Conservation (phyloP, 192 early-diverging fungal genomes). For the Coemansia sp. region DNA sequence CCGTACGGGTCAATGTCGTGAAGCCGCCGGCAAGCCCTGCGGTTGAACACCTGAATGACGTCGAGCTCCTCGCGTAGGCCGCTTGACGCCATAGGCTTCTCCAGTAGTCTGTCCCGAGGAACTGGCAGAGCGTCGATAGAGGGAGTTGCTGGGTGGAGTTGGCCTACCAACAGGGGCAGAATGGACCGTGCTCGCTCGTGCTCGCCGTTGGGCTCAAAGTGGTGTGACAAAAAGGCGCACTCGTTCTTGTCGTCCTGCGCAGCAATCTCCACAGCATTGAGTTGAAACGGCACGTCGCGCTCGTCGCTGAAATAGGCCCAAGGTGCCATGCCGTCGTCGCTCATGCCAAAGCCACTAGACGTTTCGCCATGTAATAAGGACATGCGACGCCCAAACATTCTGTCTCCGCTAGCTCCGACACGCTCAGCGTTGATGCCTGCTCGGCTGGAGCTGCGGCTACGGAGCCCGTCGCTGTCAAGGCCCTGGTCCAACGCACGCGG, state of each 20-base stretch:
- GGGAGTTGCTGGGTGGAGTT: constrained; percentile 24
- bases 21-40: constrained; percentile 29
- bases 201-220: constrained; percentile 15
- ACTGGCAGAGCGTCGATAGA: background rate
- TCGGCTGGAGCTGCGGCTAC: background rate
- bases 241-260: constrained; percentile 52
- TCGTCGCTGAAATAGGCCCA: constrained; percentile 34
- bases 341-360: background rate
- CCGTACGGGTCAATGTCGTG: constrained; percentile 20
- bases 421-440: background rate
- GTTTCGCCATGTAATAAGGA: background rate
- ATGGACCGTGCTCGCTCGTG: constrained; percentile 31
- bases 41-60: constrained; percentile 35
- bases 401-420: background rate
- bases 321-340: background rate
- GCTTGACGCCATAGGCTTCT: constrained; percentile 11
- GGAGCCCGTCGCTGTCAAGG: background rate
- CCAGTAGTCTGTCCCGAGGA: background rate
- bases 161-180: constrained; percentile 29
- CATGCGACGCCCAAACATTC: background rate
- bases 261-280: constrained; percentile 51
- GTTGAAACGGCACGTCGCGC: constrained; percentile 39
- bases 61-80: constrained; percentile 29
- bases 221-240: constrained; percentile 45
- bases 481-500: background rate